Base-by-base conservation (phyloP, 1,139 yeast species). In the Yamadazyma diddensiae region DNA sequence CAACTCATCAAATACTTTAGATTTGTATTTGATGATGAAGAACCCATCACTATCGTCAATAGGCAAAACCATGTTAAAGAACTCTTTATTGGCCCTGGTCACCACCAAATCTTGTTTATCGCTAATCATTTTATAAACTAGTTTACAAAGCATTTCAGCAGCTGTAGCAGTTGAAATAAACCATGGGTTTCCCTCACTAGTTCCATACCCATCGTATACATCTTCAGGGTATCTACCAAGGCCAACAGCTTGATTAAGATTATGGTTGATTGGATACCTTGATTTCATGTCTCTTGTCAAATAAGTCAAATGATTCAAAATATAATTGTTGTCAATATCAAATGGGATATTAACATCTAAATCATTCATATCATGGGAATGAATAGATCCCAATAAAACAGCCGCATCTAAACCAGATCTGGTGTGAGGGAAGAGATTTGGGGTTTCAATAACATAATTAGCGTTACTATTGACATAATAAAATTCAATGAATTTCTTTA, bases 221-320 rank as follows among this genome's bases (percentile, higher is more conserved):
- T 92, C 98, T 51, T 90, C 97, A 0, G 97, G 96, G 51, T 92
- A 92, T 49, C 98, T 67, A 2, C 98, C 98, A 30, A 90, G 59
- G 0, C 85, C 95, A 26, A 82, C 78, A 0, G 94, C 94, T 15
- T 61, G 47, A 17, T 31, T 28, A n/a, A 33, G 21, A 8, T 58
- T 55, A 35, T 68, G 73, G 56, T 90, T 90, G 25, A 90, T 72
- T 1, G 95, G 94, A 53, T 83, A 88, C 35, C 92, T 62, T 24
- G 62, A 53, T 39, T 73, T 73, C 94, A 87, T 86, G 41, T 81
- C 83, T 26, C 69, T 60, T 3, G 81, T 70, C 53, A 86, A 55
- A 4, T 71, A 70, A 32, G 69, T 62, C 33, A 83, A 59, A 0
- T 88, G 77, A 49, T 78, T 80, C 31, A 82, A 56, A 5, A 82